Evolutionary conservation across 192 early-diverging fungal species (phyloP).

Genomic region (Borealophlyctis nickersoniae): DNA sequence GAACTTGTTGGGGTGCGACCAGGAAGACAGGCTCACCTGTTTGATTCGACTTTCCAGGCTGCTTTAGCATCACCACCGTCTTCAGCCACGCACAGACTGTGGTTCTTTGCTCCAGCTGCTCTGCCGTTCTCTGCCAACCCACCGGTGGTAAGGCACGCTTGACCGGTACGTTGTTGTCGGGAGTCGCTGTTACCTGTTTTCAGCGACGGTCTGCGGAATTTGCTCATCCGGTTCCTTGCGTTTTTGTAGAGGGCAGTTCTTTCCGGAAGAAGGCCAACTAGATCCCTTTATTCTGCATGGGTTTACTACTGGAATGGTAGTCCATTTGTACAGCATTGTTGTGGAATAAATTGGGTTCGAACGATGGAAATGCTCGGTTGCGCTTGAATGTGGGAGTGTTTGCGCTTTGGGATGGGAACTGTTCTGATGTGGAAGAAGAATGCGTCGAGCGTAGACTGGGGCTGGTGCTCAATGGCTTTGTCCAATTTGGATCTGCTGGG

Average conservation of each 20-base stretch:
- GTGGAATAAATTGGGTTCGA: no score
- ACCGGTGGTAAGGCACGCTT: slow-evolving; percentile 98
- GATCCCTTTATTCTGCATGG: no score
- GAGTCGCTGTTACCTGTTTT: neutral
- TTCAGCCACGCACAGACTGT: slow-evolving; percentile 99
- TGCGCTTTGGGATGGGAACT: no score
- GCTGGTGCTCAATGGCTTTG: no score
- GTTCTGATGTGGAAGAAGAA: no score
- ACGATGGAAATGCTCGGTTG: no score
- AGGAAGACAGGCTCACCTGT: neutral
- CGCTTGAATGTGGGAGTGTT: no score
- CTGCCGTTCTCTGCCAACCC: slow-evolving; percentile 97
- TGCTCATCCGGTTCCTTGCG: neutral
- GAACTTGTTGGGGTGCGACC: neutral
- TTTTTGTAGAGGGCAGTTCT: slow-evolving; percentile 63
- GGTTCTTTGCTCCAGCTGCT: slow-evolving; percentile 92
- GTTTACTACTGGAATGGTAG: no score
- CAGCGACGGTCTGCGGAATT: neutral
- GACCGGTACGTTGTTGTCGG: slow-evolving; percentile 69
- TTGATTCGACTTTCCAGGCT: slow-evolving; percentile 54
- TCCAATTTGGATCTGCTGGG: no score
- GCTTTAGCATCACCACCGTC: slow-evolving; percentile 97
- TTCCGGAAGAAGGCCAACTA: slow-evolving; percentile 72
- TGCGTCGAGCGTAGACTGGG: no score
- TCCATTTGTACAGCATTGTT: no score